phyloP scores from a whole-genome alignment of 23 red algal species.

The Pyropia haitanensis region DNA sequence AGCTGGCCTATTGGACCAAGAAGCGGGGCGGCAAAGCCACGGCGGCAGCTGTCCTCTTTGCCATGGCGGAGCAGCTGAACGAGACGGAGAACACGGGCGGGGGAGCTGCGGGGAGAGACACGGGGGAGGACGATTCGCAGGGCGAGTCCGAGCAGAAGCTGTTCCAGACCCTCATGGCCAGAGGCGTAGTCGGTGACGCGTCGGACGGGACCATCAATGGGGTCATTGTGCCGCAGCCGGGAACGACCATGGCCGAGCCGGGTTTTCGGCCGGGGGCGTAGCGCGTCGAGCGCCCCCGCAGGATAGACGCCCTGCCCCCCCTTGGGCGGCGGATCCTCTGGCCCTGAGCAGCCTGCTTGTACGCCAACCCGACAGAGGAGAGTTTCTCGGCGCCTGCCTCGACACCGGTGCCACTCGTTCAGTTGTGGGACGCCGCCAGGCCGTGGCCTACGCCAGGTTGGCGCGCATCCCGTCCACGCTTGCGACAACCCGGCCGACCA shows the following conservation, averaged over 20 bases:
- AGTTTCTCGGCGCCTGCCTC: conserved; percentile 3
- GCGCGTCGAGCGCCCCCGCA: no score
- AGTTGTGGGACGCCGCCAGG: neutral
- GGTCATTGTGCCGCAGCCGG: no score
- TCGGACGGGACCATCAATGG: no score
- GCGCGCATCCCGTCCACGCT: neutral
- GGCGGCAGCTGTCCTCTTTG: neutral
- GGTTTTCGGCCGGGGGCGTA: no score
- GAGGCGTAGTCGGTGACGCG: neutral
- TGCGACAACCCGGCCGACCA: neutral
- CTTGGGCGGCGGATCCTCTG: no score
- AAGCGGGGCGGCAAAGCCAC: neutral
- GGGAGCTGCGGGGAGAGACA: neutral
- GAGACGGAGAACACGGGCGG: neutral
- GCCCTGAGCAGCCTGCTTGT: no score
- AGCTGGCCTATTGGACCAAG: neutral
- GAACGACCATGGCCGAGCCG: no score
- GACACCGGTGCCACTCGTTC: conserved; percentile 2
- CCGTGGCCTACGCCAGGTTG: neutral
- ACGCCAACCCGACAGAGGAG: no score
- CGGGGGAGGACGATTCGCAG: conserved; percentile 2
- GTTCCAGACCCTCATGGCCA: neutral
- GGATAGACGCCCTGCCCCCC: no score
- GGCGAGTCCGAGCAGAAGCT: neutral
- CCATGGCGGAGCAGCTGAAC: neutral